Base-by-base conservation (phyloP, 73 alveolate genomes). In the Paramecium octaurelia region DNA sequence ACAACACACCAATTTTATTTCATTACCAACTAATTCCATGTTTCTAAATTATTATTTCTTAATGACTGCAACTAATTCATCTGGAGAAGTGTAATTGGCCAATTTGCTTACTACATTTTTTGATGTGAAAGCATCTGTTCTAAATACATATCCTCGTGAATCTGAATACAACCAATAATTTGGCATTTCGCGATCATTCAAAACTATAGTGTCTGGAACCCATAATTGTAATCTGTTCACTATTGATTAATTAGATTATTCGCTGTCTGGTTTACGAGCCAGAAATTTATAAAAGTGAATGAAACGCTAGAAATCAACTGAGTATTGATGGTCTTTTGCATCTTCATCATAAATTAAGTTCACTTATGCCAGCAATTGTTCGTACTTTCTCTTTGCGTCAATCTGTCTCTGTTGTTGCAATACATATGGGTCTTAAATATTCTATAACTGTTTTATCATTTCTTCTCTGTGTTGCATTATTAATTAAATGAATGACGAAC, bases 181-280 rank as follows among this genome's bases (percentile, higher is more conserved):
- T 21, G 94, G 85, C 70, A 95, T 92, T 86, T 93, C 95, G 2
- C 48, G 29, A 84, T 97, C 99, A 95, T 97, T 97, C 68, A 96
- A 92, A 31, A 96, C 98, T 14, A 97, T 95, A 12, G 99, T 97
- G 77, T 97, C 99, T 14, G 99, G 99, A 9, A 97, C 94, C 97
- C 96, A 95, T 21, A 96, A 90, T 95, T 96, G 92, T 80, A 97
- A 71, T 86, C 93, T 36, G 36, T 87, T 87, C 5, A 42, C 64
- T 14, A 54, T 68, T 5, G 88, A 29, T n/a, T 58, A 20, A 7
- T 87, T 87, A 10, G 93, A 85, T 86, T 95, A 95, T 86, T 94
- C 97, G 6, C 27, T 73, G 29, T 86, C 86, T 12, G 93, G 98
- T 76, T 92, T 94, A 86, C 96, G 95, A 27, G 99, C 98, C 36